phyloP scores from a whole-genome alignment of 2,329 filamentous ascomycete species.

The Ophiostoma piceae region DNA sequence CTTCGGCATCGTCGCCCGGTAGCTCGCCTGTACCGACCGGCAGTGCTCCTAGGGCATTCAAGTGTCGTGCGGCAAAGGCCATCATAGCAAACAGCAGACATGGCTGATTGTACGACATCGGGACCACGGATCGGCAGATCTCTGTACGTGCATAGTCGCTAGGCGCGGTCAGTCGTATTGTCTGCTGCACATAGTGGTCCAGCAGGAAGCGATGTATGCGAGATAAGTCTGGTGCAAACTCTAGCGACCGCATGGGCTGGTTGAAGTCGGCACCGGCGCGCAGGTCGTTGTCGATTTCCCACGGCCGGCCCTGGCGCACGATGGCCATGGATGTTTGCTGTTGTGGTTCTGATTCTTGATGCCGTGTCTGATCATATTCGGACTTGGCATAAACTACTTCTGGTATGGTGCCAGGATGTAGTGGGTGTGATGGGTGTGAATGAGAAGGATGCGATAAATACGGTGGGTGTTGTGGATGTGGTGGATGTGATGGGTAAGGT shows the following conservation, averaged over 20 bases:
- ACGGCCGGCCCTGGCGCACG: not conserved
- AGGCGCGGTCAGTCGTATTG: conserved; percentile 24
- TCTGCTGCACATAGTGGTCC: conserved; percentile 25
- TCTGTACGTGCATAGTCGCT: conserved; percentile 23
- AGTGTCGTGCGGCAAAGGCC: conserved; percentile 22
- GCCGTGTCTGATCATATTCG: not conserved
- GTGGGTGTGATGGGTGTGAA: not conserved
- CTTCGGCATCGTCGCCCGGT: not conserved
- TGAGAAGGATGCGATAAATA: not conserved
- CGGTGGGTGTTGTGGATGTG: not conserved
- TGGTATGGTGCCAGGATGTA: not conserved
- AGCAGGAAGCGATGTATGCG: conserved; percentile 21
- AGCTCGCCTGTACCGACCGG: not conserved
- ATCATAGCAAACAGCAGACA: conserved; percentile 21
- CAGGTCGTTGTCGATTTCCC: not conserved
- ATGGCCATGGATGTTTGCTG: not conserved
- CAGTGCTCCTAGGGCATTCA: conserved; percentile 15
- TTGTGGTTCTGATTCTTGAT: not conserved
- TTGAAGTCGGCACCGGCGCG: not conserved
- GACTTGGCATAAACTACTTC: not conserved
- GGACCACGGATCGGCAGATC: conserved; percentile 23
- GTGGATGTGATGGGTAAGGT: not conserved
- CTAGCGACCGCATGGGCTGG: not conserved
- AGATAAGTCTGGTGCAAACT: not conserved
- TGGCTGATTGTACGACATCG: conserved; percentile 21